Evolutionary conservation across 164 flowering plant species (phyloP).

Genomic region (Euptelea pleiosperma): DNA sequence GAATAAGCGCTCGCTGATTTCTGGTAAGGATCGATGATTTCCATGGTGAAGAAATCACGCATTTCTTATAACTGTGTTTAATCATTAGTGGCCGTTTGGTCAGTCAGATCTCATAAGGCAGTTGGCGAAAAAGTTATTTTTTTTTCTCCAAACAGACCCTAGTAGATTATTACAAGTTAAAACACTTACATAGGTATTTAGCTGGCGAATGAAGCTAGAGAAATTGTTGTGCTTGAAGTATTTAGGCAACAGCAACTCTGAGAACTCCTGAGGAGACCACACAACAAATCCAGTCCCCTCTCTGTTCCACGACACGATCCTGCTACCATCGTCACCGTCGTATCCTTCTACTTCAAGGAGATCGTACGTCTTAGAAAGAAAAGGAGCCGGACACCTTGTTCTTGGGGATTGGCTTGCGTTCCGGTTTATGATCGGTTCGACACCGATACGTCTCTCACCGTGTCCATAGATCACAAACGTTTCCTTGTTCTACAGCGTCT

Average conservation of each 20-base stretch:
- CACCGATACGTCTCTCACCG: not conserved
- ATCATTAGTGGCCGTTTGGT: too few relatives aligned
- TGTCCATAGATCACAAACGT: not conserved
- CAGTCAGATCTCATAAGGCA: too few relatives aligned
- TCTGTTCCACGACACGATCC: slow-evolving; percentile 12
- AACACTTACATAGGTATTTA: slow-evolving; percentile 66
- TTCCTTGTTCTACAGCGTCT: not conserved
- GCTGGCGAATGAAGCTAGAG: slow-evolving; percentile 82
- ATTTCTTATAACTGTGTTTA: too few relatives aligned
- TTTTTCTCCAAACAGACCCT: too few relatives aligned
- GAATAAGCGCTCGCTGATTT: too few relatives aligned
- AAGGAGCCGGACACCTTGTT: slow-evolving; percentile 16
- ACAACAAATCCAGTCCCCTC: slow-evolving; percentile 18
- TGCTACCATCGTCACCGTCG: not conserved
- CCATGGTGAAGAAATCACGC: too few relatives aligned
- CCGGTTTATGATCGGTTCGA: not conserved
- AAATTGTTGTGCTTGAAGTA: slow-evolving; percentile 73
- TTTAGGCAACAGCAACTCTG: slow-evolving; percentile 20
- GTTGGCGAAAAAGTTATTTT: too few relatives aligned
- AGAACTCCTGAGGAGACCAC: slow-evolving; percentile 19
- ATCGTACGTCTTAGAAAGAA: slow-evolving; percentile 7
- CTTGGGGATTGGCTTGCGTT: not conserved
- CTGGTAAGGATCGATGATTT: too few relatives aligned
- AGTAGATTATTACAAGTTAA: not conserved
- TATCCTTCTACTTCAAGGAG: slow-evolving; percentile 13